These are phyloP conservation scores for Orbilia quercus DNA, from an alignment of 2,329 filamentous ascomycete species.

Conservation along the genomic window DNA sequence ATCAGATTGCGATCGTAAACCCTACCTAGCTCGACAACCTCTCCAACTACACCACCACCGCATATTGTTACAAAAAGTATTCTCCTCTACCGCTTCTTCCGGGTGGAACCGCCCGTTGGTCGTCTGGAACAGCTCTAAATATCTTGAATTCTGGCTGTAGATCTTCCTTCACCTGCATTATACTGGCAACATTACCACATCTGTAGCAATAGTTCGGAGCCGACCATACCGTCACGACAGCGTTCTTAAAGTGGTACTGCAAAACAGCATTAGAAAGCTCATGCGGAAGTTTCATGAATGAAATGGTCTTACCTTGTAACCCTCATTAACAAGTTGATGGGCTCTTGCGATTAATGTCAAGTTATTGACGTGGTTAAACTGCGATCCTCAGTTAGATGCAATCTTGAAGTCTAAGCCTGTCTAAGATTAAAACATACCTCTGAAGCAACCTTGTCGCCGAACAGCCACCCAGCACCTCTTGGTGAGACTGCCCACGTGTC, in stretches of 20 bases:
- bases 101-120: constrained; percentile 81
- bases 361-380: constrained; percentile 81
- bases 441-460: constrained; percentile 74
- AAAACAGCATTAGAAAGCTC: constrained; percentile 11
- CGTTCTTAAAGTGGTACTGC: constrained; percentile 91
- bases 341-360: constrained; percentile 77
- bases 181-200: constrained; percentile 72
- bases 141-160: constrained; percentile 92
- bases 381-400: constrained; percentile 13
- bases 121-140: constrained; percentile 87
- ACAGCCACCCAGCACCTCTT: constrained; percentile 71
- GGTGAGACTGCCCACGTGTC: constrained; percentile 77
- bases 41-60: not conserved
- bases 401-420: not conserved
- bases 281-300: not conserved
- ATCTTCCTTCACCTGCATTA: constrained; percentile 89
- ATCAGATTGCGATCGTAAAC: constrained; percentile 8
- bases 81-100: constrained; percentile 75
- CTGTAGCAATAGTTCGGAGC: constrained; percentile 67
- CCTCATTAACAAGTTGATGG: constrained; percentile 80
- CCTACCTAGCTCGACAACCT: constrained; percentile 2
- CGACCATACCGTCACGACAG: constrained; percentile 81
- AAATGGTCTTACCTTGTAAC: constrained; percentile 71
- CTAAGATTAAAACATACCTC: constrained; percentile 63
- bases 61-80: constrained; percentile 72